Conservation (phyloP, 306 rosid genomes). For the Cajanus cajan region DNA sequence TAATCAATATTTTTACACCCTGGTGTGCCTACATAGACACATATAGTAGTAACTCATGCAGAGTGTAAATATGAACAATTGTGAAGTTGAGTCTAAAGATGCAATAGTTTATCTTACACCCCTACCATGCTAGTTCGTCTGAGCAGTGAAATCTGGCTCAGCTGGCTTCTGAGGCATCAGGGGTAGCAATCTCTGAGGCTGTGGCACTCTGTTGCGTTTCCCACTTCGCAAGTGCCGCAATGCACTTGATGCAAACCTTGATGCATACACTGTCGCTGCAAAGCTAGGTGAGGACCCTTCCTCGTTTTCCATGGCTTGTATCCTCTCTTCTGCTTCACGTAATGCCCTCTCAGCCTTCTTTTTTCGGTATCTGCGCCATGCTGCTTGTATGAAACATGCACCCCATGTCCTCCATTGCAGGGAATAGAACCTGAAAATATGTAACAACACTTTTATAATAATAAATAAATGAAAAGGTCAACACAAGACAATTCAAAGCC, state of each 20-base stretch:
- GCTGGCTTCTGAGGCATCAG: constrained; percentile 51
- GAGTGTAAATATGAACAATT: no score
- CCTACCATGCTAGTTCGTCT: constrained; percentile 13
- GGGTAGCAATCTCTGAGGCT: constrained; percentile 23
- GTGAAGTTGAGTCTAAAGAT: no score
- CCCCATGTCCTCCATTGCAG: constrained; percentile 81
- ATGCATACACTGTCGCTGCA: constrained; percentile 30
- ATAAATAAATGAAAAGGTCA: no score
- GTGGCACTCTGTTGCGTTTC: constrained; percentile 16
- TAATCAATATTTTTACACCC: no score
- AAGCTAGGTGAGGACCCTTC: constrained; percentile 38
- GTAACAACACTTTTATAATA: no score
- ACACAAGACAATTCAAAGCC: no score
- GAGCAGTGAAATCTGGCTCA: constrained; percentile 59
- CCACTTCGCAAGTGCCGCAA: constrained; percentile 22
- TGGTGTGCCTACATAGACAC: no score
- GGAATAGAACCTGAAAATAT: constrained; percentile 48
- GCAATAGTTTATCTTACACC: background rate
- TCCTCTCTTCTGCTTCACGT: constrained; percentile 43
- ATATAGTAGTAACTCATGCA: no score
- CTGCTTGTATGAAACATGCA: constrained; percentile 69
- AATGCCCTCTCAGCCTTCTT: constrained; percentile 49
- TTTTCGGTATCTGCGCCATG: constrained; percentile 58
- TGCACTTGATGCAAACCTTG: constrained; percentile 39
- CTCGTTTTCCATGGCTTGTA: constrained; percentile 12